phyloP scores from a whole-genome alignment of 2,329 filamentous ascomycete genomes.

The Mariannaea elegans region DNA sequence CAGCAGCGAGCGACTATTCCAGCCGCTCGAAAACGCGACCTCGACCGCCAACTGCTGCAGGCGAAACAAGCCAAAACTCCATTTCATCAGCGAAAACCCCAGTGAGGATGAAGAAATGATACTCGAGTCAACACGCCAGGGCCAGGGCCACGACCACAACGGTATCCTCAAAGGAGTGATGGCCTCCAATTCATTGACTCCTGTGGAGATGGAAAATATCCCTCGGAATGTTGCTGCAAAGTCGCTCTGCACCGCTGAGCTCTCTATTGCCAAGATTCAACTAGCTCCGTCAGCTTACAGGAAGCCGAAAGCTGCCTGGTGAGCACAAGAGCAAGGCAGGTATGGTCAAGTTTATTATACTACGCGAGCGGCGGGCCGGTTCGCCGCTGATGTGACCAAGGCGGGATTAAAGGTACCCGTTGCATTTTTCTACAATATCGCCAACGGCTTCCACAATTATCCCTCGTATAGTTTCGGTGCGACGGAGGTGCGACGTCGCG shows the following conservation, averaged over 20 bases:
- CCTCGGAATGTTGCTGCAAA: constrained; percentile 45
- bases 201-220: constrained; percentile 41
- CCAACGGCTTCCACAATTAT: constrained; percentile 78
- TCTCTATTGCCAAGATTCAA: constrained; percentile 13
- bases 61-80: neutral
- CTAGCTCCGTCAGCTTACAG: constrained; percentile 30
- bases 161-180: neutral
- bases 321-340: constrained; percentile 34
- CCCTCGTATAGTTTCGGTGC: constrained; percentile 72
- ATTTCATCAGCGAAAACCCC: no score
- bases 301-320: constrained; percentile 38
- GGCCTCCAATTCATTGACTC: constrained; percentile 26
- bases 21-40: constrained; percentile 20
- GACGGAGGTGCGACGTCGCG: constrained; percentile 64
- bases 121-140: neutral
- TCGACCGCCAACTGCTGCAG: neutral
- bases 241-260: constrained; percentile 62
- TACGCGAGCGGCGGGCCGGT: constrained; percentile 58
- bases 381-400: constrained; percentile 65
- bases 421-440: constrained; percentile 73
- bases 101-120: neutral
- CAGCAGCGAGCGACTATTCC: constrained; percentile 33
- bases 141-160: neutral
- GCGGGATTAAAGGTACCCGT: constrained; percentile 72
- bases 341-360: constrained; percentile 40